Evolutionary conservation across 257 asterid species (phyloP).

Genomic region (Solanum stenotomum): DNA sequence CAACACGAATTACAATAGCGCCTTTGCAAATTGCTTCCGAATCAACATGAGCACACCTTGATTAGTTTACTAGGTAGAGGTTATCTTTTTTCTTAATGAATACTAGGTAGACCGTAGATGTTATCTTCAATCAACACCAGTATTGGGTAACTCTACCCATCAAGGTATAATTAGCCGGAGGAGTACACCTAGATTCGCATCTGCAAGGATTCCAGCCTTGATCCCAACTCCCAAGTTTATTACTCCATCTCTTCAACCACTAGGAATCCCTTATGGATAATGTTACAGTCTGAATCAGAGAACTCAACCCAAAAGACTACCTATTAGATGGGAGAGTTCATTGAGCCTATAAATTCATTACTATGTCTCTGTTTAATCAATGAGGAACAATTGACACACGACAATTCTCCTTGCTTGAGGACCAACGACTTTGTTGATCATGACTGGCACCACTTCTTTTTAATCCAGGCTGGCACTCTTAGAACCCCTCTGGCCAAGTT

Average conservation of each 20-base stretch:
- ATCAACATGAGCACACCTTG: neutral
- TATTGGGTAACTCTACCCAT: neutral
- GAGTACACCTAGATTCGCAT: neutral
- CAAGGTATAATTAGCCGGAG: neutral
- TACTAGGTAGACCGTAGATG: neutral
- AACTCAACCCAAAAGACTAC: neutral
- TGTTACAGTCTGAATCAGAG: neutral
- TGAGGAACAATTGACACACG: neutral
- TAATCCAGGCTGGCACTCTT: neutral
- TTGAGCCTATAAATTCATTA: neutral
- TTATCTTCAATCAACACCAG: neutral
- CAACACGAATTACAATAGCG: neutral
- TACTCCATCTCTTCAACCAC: neutral
- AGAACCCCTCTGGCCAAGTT: neutral
- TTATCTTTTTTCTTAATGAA: neutral
- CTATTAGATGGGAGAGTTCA: neutral
- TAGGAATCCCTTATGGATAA: neutral
- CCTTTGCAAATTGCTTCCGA: neutral
- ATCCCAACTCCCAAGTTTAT: neutral
- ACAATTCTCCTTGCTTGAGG: neutral
- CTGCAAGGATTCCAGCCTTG: neutral
- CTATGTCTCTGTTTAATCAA: neutral
- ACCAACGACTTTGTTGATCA: neutral
- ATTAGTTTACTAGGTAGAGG: neutral
- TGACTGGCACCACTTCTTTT: neutral